A percentile compares a stretch with the other conserved stretches of the same genome.
Conservation (phyloP, 2,329 filamentous ascomycete genomes). For the Talaromyces islandicus region DNA sequence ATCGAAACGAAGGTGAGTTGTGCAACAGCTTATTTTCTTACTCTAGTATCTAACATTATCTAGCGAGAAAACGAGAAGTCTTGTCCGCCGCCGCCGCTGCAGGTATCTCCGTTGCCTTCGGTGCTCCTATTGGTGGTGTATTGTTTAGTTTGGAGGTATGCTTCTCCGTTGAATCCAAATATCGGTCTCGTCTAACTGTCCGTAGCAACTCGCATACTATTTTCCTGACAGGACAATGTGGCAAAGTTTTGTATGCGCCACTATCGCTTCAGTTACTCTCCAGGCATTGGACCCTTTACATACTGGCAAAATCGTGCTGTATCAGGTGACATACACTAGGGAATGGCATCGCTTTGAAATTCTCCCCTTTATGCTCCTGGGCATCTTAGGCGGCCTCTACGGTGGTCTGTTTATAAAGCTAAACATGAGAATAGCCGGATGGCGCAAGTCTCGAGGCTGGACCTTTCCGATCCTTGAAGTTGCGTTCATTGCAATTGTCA, state of each 20-base stretch:
- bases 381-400: constrained; percentile 86
- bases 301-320: constrained; percentile 90
- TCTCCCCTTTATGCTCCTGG: constrained; percentile 77
- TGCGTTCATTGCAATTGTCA: constrained; percentile 68
- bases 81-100: constrained; percentile 87
- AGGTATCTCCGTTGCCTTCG: constrained; percentile 90
- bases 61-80: constrained; percentile 86
- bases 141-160: constrained; percentile 84
- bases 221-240: constrained; percentile 99
- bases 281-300: constrained; percentile 92
- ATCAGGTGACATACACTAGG: constrained; percentile 87
- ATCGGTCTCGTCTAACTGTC: constrained; percentile 2
- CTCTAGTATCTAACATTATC: constrained; percentile 15
- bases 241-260: constrained; percentile 98
- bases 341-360: constrained; percentile 95
- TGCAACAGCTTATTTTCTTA: not conserved
- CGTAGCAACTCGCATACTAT: constrained; percentile 87
- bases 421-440: constrained; percentile 80
- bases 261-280: constrained; percentile 92
- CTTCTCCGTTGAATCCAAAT: not conserved
- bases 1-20: constrained; percentile 71
- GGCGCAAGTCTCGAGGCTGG: constrained; percentile 66
- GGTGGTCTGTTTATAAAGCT: constrained; percentile 91
- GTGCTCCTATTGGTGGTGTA: constrained; percentile 88
- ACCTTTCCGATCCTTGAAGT: constrained; percentile 76